Evolutionary conservation across 768 basidiomycete genomes (phyloP).

Genomic region (Pleurotus citrinopileatus): DNA sequence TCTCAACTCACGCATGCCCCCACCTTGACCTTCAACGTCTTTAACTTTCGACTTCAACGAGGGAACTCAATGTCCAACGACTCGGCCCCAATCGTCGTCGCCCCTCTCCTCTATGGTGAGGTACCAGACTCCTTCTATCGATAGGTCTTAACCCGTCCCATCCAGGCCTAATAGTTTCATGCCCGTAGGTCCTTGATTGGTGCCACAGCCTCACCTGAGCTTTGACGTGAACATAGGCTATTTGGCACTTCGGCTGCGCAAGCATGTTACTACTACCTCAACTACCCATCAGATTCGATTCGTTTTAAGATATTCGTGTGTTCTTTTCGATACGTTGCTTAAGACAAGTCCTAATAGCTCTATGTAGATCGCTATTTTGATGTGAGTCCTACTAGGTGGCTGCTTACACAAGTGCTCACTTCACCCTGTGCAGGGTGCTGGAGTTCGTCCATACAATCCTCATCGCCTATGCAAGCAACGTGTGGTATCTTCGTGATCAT

Average conservation of each 20-base stretch:
- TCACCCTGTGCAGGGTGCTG: background rate
- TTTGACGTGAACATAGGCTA: background rate
- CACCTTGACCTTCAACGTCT: too few species aligned
- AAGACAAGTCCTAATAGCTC: too few species aligned
- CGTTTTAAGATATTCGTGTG: background rate
- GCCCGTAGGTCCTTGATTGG: background rate
- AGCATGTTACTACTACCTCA: background rate
- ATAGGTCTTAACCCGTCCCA: background rate
- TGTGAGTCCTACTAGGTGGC: too few species aligned
- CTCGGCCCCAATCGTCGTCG: background rate
- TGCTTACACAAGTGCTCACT: too few species aligned
- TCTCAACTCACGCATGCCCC: too few species aligned
- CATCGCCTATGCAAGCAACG: background rate
- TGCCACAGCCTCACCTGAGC: background rate
- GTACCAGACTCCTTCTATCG: background rate
- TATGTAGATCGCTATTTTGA: background rate
- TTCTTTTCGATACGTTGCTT: background rate
- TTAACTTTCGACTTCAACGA: too few species aligned
- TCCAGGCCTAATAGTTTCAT: background rate
- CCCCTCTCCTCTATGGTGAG: slow-evolving; percentile 2
- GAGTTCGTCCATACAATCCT: background rate
- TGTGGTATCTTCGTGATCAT: background rate
- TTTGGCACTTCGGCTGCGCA: background rate
- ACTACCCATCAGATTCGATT: background rate
- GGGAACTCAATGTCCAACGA: background rate